Evolutionary conservation across 768 basidiomycete genomes (phyloP), one percentile per base, ranked within the genome.

Genomic region (Termitomyces eurrhizus): DNA sequence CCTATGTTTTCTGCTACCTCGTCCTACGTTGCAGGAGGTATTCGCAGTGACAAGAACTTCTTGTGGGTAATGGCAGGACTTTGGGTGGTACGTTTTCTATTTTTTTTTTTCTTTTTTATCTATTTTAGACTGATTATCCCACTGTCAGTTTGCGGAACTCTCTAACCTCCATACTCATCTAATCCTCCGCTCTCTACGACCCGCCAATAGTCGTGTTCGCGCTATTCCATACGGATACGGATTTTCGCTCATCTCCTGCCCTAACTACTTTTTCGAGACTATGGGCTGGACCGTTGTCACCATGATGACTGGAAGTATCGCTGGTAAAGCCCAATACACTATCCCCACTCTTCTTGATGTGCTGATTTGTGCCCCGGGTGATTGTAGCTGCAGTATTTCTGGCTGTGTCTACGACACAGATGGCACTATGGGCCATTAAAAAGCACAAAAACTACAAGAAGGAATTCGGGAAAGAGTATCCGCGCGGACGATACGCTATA

Each of bases 261-360:
- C 96, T 16, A 98, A 99, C 73, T 99, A 99, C 76, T 87, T 92
- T 70, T 98, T 95, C 68, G 97, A 99, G 75, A 81, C 77, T 8
- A 61, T 96, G 29, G 88, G 77, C 0, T 97, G 96, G 92, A 68
- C 78, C 4, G 77, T 81, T 16, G 79, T 97, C 53, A 81, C 81
- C 26, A 78, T 78, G 24, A 87, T 98, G 86, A 94, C 94, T 2
- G 83, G 87, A 35, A 91, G 88, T 67, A 77, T 83, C 65, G 84
- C 83, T 46, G 84, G 93, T 93, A 68, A n/a, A 54, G 89, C 32
- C 56, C 36, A 24, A 60, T 56, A 50, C n/a, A 37, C 24, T 26
- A 32, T 56, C 16, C 48, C 1, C 41, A 29, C 26, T 56, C 18
- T 2, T 9, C 46, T n/a, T 37, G 29, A 24, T 61, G 33, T 45